Conservation (phyloP, 768 basidiomycete genomes). For the Boletus reticulatus region DNA sequence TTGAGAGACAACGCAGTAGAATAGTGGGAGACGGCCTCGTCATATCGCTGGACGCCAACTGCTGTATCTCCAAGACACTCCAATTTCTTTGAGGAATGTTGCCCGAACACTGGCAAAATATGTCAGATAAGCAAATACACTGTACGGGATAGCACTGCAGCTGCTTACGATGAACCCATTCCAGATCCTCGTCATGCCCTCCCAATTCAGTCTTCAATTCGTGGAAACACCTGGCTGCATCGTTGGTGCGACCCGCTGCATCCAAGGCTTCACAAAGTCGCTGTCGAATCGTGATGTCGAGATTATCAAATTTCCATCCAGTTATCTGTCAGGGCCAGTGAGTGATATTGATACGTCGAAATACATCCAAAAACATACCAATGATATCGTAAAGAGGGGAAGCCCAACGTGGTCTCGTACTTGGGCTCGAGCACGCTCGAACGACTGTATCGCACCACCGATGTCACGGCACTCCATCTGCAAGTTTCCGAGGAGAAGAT, state of each 20-base stretch:
- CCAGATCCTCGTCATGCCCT: too few species aligned
- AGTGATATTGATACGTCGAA: background rate
- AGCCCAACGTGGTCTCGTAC: background rate
- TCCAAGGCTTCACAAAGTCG: background rate
- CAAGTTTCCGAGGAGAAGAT: background rate
- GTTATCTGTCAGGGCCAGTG: background rate
- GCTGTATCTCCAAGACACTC: background rate
- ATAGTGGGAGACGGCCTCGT: background rate
- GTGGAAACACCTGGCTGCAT: background rate
- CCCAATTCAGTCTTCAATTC: too few species aligned
- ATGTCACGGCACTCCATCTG: background rate
- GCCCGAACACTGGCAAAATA: background rate
- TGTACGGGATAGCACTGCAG: too few species aligned
- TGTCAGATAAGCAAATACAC: background rate
- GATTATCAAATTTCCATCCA: background rate
- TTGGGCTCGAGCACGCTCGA: background rate
- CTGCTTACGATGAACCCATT: too few species aligned
- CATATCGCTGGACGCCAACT: background rate
- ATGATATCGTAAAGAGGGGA: background rate
- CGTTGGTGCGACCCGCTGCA: background rate
- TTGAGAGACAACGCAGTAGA: background rate
- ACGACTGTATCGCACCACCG: background rate
- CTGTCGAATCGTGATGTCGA: background rate
- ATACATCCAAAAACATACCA: background rate
- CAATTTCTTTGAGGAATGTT: background rate